These are phyloP conservation scores for Salix arbutifolia DNA, from an alignment of 345 rosid species.

Conservation along the genomic window DNA sequence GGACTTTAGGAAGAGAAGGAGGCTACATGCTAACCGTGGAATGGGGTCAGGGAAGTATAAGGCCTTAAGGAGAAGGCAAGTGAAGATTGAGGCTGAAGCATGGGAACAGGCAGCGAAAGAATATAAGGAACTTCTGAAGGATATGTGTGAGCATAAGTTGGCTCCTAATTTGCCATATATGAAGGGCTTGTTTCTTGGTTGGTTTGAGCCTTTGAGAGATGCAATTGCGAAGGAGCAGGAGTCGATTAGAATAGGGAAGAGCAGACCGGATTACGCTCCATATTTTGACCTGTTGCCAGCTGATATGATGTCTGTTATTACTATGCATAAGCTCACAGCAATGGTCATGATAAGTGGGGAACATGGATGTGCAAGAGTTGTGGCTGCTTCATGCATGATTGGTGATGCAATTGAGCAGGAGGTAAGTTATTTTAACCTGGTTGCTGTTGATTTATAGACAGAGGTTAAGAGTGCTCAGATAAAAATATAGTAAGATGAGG, in stretches of 20 bases:
- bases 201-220: constrained; percentile 89
- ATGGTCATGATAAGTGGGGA: constrained; percentile 78
- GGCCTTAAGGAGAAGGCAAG: constrained; percentile 65
- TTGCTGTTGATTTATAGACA: not conserved
- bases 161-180: constrained; percentile 93
- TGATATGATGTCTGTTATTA: constrained; percentile 84
- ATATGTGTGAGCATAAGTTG: constrained; percentile 90
- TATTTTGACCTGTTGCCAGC: constrained; percentile 75
- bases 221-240: constrained; percentile 72
- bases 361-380: constrained; percentile 65
- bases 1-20: constrained; percentile 14
- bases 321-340: constrained; percentile 84
- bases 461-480: not conserved
- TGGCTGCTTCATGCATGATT: constrained; percentile 63
- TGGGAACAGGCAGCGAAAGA: constrained; percentile 89
- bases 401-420: constrained; percentile 97
- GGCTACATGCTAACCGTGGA: constrained; percentile 26
- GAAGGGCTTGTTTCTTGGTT: constrained; percentile 86
- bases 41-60: constrained; percentile 40
- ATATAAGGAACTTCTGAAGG: constrained; percentile 69
- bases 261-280: constrained; percentile 41
- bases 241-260: constrained; percentile 48
- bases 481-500: not conserved
- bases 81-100: constrained; percentile 86
- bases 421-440: constrained; percentile 37